These are phyloP conservation scores for Paratinospora sagittata DNA, from an alignment of 164 flowering plant genomes.

Conservation along the genomic window DNA sequence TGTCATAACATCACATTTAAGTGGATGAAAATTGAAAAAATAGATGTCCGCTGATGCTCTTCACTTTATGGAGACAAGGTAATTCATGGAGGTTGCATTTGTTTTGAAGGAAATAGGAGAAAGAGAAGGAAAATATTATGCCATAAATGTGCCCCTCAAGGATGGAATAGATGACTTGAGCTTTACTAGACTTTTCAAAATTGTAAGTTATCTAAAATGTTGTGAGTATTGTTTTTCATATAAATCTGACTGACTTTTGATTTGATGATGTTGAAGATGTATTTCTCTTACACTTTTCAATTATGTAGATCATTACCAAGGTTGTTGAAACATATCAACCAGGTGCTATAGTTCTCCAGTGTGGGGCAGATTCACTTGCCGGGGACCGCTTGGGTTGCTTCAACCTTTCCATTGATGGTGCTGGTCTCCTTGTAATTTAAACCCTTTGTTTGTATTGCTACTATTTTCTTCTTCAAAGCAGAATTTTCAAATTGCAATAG, in stretches of 20 bases:
- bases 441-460: conserved; percentile 5
- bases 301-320: conserved; percentile 74
- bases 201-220: conserved; percentile 42
- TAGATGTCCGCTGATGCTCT: background rate
- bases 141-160: conserved; percentile 94
- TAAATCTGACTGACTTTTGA: conserved; percentile 5
- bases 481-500: too few species aligned
- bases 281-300: conserved; percentile 11
- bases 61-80: background rate
- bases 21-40: background rate
- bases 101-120: conserved; percentile 84
- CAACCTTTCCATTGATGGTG: conserved; percentile 99
- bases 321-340: conserved; percentile 90
- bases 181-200: conserved; percentile 85
- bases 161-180: conserved; percentile 94
- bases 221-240: background rate
- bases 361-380: conserved; percentile 99
- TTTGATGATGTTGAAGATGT: conserved; percentile 11
- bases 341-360: conserved; percentile 92
- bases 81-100: conserved; percentile 13
- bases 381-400: conserved; percentile 98
- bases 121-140: conserved; percentile 91
- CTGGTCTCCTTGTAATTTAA: conserved; percentile 41
- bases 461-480: background rate
- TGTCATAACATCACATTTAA: background rate